These are phyloP conservation scores for Ustilago xerochloae DNA, from an alignment of 1,284 basidiomycete genomes.

Conservation along the genomic window DNA sequence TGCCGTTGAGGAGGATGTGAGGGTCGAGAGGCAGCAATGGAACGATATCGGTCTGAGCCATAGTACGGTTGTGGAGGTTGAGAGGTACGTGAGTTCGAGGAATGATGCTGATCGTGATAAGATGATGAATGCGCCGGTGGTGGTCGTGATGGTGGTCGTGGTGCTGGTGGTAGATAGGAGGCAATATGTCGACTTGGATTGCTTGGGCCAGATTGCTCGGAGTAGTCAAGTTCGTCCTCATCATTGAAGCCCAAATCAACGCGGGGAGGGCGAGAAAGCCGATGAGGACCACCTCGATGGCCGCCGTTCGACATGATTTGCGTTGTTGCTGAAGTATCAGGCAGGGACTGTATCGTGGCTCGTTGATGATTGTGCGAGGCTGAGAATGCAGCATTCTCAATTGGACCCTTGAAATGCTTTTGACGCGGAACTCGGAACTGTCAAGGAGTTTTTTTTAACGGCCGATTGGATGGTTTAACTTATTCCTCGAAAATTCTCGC, in stretches of 20 bases:
- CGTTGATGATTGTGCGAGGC: no score
- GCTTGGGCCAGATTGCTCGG: constrained; percentile 32
- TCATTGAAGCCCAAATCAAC: constrained; percentile 21
- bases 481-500: no score
- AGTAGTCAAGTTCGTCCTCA: constrained; percentile 33
- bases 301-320: constrained; percentile 1
- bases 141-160: constrained; percentile 1
- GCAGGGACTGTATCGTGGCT: no score
- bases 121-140: no score
- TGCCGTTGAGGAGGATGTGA: neutral
- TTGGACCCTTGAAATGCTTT: neutral
- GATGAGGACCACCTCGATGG: neutral
- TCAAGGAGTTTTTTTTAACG: neutral
- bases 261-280: constrained; percentile 19
- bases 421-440: neutral
- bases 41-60: neutral
- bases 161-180: constrained; percentile 1
- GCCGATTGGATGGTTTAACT: no score
- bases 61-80: neutral
- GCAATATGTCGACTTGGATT: constrained; percentile 13
- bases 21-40: neutral
- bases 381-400: no score
- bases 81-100: neutral
- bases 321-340: neutral
- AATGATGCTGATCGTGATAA: neutral